phyloP scores from a whole-genome alignment of 148 eudicot species.

The Spergularia marina region DNA sequence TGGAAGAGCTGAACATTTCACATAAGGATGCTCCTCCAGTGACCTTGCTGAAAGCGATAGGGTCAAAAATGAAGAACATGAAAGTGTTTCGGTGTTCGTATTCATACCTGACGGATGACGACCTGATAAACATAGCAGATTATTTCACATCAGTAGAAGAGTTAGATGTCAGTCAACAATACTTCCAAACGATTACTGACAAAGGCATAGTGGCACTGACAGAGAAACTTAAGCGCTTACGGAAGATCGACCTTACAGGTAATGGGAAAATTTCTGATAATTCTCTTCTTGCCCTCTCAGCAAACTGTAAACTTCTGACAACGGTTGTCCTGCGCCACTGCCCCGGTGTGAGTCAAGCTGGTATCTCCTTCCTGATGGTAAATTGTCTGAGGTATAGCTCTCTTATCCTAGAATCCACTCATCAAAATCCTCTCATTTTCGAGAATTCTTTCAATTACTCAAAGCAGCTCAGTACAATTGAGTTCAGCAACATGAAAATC shows the following conservation, averaged over 20 bases:
- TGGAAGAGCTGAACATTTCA: slow-evolving; percentile 10
- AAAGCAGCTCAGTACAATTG: slow-evolving; percentile 12
- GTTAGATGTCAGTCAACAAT: slow-evolving; percentile 12
- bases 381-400: slow-evolving; percentile 12
- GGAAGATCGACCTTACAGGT: slow-evolving; percentile 11
- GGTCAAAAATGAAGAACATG: slow-evolving; percentile 14
- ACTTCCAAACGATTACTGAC: slow-evolving; percentile 14
- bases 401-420: slow-evolving; percentile 18
- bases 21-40: slow-evolving; percentile 12
- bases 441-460: neutral
- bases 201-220: slow-evolving; percentile 12
- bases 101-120: slow-evolving; percentile 2
- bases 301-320: slow-evolving; percentile 10
- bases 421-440: slow-evolving; percentile 11
- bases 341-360: slow-evolving; percentile 13
- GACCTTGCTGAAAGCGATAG: neutral
- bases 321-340: slow-evolving; percentile 18
- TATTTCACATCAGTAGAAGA: slow-evolving; percentile 12
- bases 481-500: slow-evolving; percentile 21
- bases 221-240: slow-evolving; percentile 13
- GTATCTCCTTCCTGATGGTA: slow-evolving; percentile 11
- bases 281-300: slow-evolving; percentile 4
- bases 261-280: slow-evolving; percentile 12
- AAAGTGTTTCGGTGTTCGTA: slow-evolving; percentile 14
- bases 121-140: slow-evolving; percentile 16